A percentile compares a stretch with the other conserved stretches of the same genome.
These are phyloP conservation scores for Coelastrella sp. DNA, from an alignment of 139 green algal species.

Conservation along the genomic window DNA sequence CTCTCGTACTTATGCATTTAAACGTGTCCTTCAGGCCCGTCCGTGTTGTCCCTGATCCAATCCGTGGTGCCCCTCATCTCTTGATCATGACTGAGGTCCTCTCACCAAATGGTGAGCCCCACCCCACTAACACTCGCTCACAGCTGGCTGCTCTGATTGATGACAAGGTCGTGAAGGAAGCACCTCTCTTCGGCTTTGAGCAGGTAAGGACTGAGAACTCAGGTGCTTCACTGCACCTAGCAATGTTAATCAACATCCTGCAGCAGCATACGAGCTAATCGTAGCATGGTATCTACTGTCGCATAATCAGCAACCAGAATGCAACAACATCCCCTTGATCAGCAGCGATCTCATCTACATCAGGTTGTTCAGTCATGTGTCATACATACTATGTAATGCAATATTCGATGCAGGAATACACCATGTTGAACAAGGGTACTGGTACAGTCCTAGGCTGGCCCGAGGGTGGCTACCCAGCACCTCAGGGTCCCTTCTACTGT, in stretches of 20 bases:
- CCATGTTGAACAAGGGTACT: constrained; percentile 78
- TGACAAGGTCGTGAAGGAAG: constrained; percentile 72
- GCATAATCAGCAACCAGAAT: too few species aligned
- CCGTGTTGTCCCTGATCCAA: constrained; percentile 86
- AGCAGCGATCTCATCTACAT: too few species aligned
- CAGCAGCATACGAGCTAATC: too few species aligned
- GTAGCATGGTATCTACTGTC: too few species aligned
- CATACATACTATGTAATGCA: too few species aligned
- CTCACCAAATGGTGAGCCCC: constrained; percentile 77
- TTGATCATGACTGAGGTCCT: constrained; percentile 93
- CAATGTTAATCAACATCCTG: too few species aligned
- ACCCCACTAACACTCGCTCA: constrained; percentile 90
- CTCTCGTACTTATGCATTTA: too few species aligned
- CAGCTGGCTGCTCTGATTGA: constrained; percentile 81
- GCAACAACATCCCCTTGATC: too few species aligned
- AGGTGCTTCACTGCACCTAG: too few species aligned
- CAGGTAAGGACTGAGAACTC: constrained; percentile 49
- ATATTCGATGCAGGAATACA: constrained; percentile 76
- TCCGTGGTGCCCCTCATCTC: constrained; percentile 90
- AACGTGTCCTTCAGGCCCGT: constrained; percentile 81
- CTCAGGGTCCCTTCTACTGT: constrained; percentile 93
- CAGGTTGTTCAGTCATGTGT: too few species aligned
- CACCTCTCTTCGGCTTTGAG: constrained; percentile 89
- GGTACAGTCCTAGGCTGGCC: constrained; percentile 84
- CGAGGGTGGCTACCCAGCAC: constrained; percentile 85